These are phyloP conservation scores for Dissophora globulifera DNA, from an alignment of 192 early-diverging fungal genomes.

Conservation along the genomic window DNA sequence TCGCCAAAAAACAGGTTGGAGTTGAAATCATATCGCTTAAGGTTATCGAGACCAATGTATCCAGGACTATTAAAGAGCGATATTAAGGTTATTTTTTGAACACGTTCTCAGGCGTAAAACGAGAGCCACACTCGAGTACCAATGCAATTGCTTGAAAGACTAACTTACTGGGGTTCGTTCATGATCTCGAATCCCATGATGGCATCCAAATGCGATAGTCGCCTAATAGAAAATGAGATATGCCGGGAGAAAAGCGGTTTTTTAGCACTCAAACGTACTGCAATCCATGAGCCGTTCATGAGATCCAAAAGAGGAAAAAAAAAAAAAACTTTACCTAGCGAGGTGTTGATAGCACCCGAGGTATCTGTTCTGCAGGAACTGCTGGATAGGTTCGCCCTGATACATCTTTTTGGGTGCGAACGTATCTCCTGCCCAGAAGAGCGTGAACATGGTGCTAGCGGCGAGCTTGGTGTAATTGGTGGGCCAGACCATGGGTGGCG, in stretches of 20 bases:
- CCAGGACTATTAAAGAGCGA: conserved; percentile 60
- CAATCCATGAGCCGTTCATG: no score
- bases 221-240: no score
- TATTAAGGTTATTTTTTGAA: not conserved
- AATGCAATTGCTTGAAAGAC: not conserved
- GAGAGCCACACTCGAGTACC: no score
- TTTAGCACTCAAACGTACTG: no score
- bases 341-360: conserved; percentile 76
- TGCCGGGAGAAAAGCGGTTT: no score
- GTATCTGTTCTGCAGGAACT: conserved; percentile 75
- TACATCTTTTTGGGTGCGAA: conserved; percentile 78
- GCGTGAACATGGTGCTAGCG: conserved; percentile 84
- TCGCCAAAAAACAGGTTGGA: conserved; percentile 77
- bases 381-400: conserved; percentile 71
- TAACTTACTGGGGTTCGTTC: conserved; percentile 73
- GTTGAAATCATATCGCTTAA: conserved; percentile 71
- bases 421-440: conserved; percentile 81
- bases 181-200: conserved; percentile 86
- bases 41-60: conserved; percentile 74
- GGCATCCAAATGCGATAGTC: conserved; percentile 69
- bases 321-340: conserved; percentile 57
- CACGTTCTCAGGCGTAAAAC: no score
- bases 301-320: not conserved
- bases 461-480: conserved; percentile 91
- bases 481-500: conserved; percentile 77